Percentiles rank a stretch among this genome's conserved stretches.
phyloP scores from a whole-genome alignment of 345 rosid genomes.

The Dimocarpus longan region DNA sequence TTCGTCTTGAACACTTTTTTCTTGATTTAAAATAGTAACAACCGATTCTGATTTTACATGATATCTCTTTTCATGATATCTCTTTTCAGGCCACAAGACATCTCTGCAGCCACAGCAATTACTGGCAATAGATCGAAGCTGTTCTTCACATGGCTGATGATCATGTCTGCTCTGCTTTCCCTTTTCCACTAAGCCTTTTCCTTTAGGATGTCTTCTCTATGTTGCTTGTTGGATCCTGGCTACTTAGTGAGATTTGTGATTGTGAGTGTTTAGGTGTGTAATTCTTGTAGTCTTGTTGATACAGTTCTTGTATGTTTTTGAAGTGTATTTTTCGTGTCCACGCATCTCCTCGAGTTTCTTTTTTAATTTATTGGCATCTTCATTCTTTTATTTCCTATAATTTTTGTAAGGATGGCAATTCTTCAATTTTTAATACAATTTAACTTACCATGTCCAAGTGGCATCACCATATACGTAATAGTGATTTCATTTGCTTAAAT shows the following conservation, averaged over 20 bases:
- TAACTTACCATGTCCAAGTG: slow-evolving; percentile 7
- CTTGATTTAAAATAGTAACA: background rate
- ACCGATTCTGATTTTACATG: slow-evolving; percentile 17
- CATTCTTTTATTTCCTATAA: slow-evolving; percentile 47
- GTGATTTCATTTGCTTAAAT: background rate
- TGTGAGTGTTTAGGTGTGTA: slow-evolving; percentile 43
- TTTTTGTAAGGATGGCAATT: slow-evolving; percentile 38
- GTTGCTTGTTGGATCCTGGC: slow-evolving; percentile 20
- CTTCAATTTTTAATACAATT: slow-evolving; percentile 36
- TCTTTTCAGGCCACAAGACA: slow-evolving; percentile 70
- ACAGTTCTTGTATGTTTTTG: slow-evolving; percentile 33
- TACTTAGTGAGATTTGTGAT: slow-evolving; percentile 32
- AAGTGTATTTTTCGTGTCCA: slow-evolving; percentile 19
- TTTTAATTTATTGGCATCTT: slow-evolving; percentile 32
- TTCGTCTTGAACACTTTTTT: background rate
- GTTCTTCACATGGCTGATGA: slow-evolving; percentile 37
- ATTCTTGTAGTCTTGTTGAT: slow-evolving; percentile 37
- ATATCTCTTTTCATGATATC: slow-evolving; percentile 30
- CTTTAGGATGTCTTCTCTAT: slow-evolving; percentile 9
- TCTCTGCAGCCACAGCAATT: slow-evolving; percentile 47
- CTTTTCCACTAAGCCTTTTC: slow-evolving; percentile 26
- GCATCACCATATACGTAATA: background rate
- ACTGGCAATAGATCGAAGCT: slow-evolving; percentile 27
- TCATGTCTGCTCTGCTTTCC: slow-evolving; percentile 25
- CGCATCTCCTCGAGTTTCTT: slow-evolving; percentile 19